These are phyloP conservation scores for Crinitomyces ghanaensis DNA, from an alignment of 805 yeast genomes.

Conservation along the genomic window DNA sequence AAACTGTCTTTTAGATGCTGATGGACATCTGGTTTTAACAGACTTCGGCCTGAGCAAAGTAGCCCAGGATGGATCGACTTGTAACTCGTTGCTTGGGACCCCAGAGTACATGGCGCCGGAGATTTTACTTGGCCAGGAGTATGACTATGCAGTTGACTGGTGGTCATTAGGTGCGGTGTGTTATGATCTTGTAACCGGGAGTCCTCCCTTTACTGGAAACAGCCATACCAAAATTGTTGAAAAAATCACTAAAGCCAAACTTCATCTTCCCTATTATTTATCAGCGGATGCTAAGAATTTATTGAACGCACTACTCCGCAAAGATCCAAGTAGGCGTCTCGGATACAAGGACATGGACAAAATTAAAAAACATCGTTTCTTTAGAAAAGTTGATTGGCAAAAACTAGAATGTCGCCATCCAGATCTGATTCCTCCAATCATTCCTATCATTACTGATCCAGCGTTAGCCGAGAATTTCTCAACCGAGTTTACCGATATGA, in stretches of 20 bases:
- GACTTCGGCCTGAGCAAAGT: conserved; percentile 68
- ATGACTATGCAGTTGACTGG: conserved; percentile 78
- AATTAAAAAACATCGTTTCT: conserved; percentile 58
- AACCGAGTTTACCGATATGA: conserved; percentile 62
- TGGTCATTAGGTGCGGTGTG: conserved; percentile 83
- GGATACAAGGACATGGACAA: conserved; percentile 44
- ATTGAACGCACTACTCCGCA: conserved; percentile 50
- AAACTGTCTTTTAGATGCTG: conserved; percentile 63
- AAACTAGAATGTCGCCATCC: conserved; percentile 39
- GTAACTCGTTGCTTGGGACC: conserved; percentile 58
- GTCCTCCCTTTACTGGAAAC: conserved; percentile 82
- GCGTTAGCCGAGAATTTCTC: conserved; percentile 78
- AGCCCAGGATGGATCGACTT: conserved; percentile 31
- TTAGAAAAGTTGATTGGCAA: conserved; percentile 67
- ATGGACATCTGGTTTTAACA: conserved; percentile 74
- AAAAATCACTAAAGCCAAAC: conserved; percentile 54
- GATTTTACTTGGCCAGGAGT: conserved; percentile 62
- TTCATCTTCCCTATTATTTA: conserved; percentile 62
- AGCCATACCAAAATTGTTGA: conserved; percentile 66
- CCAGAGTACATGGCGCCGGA: conserved; percentile 90
- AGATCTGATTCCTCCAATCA: conserved; percentile 55
- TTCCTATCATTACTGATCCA: conserved; percentile 76
- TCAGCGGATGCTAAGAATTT: conserved; percentile 74
- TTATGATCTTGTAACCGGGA: conserved; percentile 70
- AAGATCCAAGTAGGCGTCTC: conserved; percentile 55